These are phyloP conservation scores for Boletus sp. DNA, from an alignment of 768 basidiomycete genomes.

Conservation along the genomic window DNA sequence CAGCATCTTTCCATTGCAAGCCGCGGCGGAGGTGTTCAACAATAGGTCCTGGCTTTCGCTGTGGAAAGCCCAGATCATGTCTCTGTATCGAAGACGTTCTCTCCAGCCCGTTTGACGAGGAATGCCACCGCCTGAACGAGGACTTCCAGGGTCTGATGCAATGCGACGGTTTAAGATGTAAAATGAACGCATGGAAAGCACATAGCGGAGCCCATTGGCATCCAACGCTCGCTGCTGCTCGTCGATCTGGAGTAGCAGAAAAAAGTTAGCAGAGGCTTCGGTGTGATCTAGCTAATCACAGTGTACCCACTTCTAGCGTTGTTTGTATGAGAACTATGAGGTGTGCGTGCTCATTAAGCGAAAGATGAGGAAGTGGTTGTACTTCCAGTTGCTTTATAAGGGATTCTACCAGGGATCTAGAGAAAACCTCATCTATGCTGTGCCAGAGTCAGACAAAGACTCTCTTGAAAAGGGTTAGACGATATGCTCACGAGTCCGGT, in stretches of 20 bases:
- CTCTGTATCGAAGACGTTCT: constrained; percentile 83
- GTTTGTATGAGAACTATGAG: constrained; percentile 83
- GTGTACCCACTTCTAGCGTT: constrained; percentile 67
- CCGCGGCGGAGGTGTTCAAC: constrained; percentile 60
- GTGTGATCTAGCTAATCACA: not conserved
- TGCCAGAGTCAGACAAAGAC: constrained; percentile 1
- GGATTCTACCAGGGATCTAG: constrained; percentile 52
- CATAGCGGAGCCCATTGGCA: constrained; percentile 87
- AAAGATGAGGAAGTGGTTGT: constrained; percentile 64
- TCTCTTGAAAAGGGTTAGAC: not conserved
- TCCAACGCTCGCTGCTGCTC: constrained; percentile 90
- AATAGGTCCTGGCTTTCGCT: constrained; percentile 91
- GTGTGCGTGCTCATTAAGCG: constrained; percentile 77
- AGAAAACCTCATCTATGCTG: constrained; percentile 56
- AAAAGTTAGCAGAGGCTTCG: not conserved
- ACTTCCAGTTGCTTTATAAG: constrained; percentile 65
- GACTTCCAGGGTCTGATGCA: constrained; percentile 46
- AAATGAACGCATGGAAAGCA: constrained; percentile 90
- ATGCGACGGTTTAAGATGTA: constrained; percentile 74
- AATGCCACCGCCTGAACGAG: constrained; percentile 39
- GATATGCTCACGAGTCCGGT: constrained; percentile 42
- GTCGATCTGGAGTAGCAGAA: constrained; percentile 58
- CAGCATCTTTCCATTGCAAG: constrained; percentile 80
- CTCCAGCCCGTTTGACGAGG: constrained; percentile 54
- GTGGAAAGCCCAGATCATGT: constrained; percentile 96